phyloP scores from a whole-genome alignment of 1,284 basidiomycete species.

The Bondarzewia mesenterica region DNA sequence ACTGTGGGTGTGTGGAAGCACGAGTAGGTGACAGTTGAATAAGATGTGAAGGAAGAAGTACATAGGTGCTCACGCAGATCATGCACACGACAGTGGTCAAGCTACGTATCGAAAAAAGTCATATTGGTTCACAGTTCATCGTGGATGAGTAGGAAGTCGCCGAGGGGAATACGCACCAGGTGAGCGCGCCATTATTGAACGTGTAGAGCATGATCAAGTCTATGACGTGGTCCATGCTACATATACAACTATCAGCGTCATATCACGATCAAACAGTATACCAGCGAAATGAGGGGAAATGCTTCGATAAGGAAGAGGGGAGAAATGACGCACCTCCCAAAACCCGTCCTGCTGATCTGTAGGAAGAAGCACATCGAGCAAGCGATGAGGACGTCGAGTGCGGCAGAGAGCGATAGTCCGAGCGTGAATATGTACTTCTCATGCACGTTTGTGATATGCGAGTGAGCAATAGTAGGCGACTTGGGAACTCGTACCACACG shows the following conservation, averaged over 20 bases:
- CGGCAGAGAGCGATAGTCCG: constrained; percentile 39
- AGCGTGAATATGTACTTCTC: constrained; percentile 42
- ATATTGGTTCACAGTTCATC: background rate
- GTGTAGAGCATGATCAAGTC: constrained; percentile 45
- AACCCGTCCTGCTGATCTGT: constrained; percentile 24
- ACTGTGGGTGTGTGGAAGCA: constrained; percentile 29
- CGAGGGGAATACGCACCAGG: constrained; percentile 26
- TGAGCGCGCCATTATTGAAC: constrained; percentile 43
- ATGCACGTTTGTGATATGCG: background rate
- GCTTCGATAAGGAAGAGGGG: background rate
- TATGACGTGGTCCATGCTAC: constrained; percentile 40
- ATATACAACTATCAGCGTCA: background rate
- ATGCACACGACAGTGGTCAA: constrained; percentile 29
- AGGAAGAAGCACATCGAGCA: constrained; percentile 36
- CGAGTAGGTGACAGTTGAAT: constrained; percentile 12
- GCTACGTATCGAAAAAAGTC: constrained; percentile 16
- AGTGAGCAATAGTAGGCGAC: background rate
- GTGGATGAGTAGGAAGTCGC: no score
- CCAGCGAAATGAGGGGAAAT: background rate
- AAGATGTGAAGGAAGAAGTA: background rate
- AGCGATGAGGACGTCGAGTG: constrained; percentile 41
- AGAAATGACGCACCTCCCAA: constrained; percentile 10
- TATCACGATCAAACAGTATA: background rate
- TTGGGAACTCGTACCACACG: background rate
- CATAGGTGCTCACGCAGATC: constrained; percentile 30